These are phyloP conservation scores for Ascochyta lentis DNA, from an alignment of 2,329 filamentous ascomycete species.

Conservation along the genomic window DNA sequence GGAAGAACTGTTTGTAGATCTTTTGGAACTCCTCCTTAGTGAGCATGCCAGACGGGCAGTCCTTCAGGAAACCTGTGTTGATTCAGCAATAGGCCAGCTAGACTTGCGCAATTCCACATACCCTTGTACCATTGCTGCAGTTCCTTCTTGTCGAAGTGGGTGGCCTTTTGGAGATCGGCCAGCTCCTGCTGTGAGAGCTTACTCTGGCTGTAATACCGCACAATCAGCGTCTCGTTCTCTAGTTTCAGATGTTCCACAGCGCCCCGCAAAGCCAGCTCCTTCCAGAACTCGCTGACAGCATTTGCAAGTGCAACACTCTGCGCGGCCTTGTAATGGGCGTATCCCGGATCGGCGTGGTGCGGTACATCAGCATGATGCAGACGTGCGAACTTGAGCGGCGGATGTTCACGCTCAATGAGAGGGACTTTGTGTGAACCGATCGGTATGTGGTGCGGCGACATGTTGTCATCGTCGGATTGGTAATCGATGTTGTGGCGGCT, in stretches of 20 bases:
- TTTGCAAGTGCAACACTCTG: conserved; percentile 35
- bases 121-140: conserved; percentile 99
- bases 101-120: conserved; percentile 52
- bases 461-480: conserved; percentile 9
- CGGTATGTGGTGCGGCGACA: conserved; percentile 20
- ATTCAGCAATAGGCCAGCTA: conserved; percentile 24
- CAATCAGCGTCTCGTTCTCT: conserved; percentile 42
- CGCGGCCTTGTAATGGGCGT: conserved; percentile 33
- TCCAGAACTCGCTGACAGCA: conserved; percentile 31
- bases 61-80: conserved; percentile 86
- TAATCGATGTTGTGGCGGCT: conserved; percentile 8
- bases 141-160: conserved; percentile 99
- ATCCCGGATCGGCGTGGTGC: conserved; percentile 32
- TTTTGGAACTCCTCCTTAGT: conserved; percentile 99
- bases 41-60: conserved; percentile 95
- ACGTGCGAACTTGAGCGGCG: conserved; percentile 44
- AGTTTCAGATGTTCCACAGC: conserved; percentile 32
- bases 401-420: conserved; percentile 30
- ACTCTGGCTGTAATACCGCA: conserved; percentile 74
- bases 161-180: conserved; percentile 91
- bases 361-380: conserved; percentile 32
- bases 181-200: conserved; percentile 98
- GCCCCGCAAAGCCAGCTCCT: conserved; percentile 32
- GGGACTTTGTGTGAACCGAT: conserved; percentile 28
- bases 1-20: conserved; percentile 99